Conservation (phyloP, 2,329 filamentous ascomycete genomes). For the Colletotrichum sp. region DNA sequence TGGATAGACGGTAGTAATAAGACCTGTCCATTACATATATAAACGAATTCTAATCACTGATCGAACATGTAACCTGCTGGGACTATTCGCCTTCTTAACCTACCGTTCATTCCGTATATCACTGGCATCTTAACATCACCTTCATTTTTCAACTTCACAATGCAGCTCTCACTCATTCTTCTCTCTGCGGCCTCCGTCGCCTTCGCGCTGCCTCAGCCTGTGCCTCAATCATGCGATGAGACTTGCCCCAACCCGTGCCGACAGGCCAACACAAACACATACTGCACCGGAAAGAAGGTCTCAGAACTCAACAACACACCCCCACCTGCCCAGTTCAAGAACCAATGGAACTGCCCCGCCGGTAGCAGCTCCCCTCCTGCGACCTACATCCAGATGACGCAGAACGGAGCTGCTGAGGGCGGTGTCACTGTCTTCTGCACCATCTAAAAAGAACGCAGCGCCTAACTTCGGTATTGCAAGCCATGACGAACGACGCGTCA, state of each 20-base stretch:
- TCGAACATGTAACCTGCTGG: fast-evolving
- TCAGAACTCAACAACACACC: not conserved
- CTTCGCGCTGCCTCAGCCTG: not conserved
- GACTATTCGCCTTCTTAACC: not conserved
- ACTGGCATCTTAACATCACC: not conserved
- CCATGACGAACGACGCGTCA: not conserved
- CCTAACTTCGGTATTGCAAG: not conserved
- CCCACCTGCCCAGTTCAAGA: not conserved
- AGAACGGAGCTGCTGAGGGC: not conserved
- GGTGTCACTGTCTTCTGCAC: not conserved
- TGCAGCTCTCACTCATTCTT: not conserved
- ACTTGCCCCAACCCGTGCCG: not conserved
- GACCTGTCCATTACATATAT: not conserved
- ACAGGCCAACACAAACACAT: not conserved
- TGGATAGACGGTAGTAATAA: not conserved
- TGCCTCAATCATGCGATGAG: not conserved
- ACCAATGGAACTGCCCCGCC: not conserved
- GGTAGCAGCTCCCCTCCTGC: not conserved
- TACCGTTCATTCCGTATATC: fast-evolving
- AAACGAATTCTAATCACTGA: not conserved
- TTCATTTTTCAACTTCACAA: not conserved
- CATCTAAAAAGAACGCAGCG: not conserved
- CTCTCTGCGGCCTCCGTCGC: not conserved
- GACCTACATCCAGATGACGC: not conserved
- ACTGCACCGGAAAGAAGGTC: not conserved